Evolutionary conservation across 164 flowering plant species (phyloP), one percentile per base, ranked within the genome.

Genomic region (Magnolia officinalis): DNA sequence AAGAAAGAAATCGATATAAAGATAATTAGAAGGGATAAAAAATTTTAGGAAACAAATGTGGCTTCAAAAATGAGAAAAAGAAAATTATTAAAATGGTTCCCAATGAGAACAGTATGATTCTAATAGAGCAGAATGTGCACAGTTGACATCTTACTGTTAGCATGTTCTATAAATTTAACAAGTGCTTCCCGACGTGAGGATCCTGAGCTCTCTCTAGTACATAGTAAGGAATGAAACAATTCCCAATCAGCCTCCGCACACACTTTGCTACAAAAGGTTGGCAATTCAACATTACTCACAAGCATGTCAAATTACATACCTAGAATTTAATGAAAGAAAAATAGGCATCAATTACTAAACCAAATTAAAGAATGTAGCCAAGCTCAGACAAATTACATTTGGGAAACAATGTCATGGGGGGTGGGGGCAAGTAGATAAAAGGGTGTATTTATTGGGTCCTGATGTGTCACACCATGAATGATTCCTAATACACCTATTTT

Each of bases 191-290:
- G 81, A 70, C 84, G 77, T 51, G 78, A 21, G 69, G 90, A 71
- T 67, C 76, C 79, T 26, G 93, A 86, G 61, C 79, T 83, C 85
- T 78, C 78, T 65, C 97, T 95, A 58, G 86, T 85, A 78, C 98
- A 96, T 71, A 96, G 91, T 81, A 94, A 80, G 72, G 94, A 94
- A 89, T 96, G 99, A 81, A 71, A 89, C 10, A 66, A 71, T 70
- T 89, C 89, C 99, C 99, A 94, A 78, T 94, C 98, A 76, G 86
- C 84, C 67, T 90, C 89, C 2, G 96, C 97, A 85, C 99, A 96
- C 49, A 75, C 78, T 80, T 88, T 79, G 81, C 99, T 94, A 78
- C 79, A 85, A 73, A 85, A 79, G 61, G 31, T 67, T 80, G 74
- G 37, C 66, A 80, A 67, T 21, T 61, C 50, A 75, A 72, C 23